A percentile compares a stretch with the other conserved stretches of the same genome.
Evolutionary conservation across 306 rosid genomes (phyloP).

Genomic region (Castanospermum australe): DNA sequence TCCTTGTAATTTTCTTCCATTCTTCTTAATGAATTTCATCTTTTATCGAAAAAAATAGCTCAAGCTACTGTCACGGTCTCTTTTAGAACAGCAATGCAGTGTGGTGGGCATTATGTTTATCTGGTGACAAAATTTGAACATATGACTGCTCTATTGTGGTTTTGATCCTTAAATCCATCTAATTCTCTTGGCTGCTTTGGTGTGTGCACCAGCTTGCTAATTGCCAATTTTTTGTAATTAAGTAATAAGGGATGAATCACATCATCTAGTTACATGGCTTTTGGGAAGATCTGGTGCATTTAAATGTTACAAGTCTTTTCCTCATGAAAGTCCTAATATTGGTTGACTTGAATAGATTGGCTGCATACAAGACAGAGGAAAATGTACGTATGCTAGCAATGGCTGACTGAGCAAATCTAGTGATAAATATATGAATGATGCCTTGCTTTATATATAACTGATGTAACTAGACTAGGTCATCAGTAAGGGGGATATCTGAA

Average conservation of each 20-base stretch:
- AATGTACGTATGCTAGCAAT: not conserved
- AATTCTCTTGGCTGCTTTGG: not conserved
- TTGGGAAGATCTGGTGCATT: not conserved
- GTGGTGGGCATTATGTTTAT: not conserved
- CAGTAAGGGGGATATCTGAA: not conserved
- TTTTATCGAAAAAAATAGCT: too few relatives aligned
- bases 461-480: not conserved
- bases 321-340: not conserved
- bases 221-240: slow-evolving; percentile 1
- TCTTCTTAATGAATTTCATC: too few relatives aligned
- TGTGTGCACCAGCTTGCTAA: not conserved
- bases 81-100: not conserved
- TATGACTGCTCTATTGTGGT: not conserved
- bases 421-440: not conserved
- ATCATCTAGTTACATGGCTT: not conserved
- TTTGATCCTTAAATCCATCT: not conserved
- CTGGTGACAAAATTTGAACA: not conserved
- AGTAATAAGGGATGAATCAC: not conserved
- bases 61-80: not conserved
- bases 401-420: not conserved
- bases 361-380: not conserved
- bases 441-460: slow-evolving; percentile 3
- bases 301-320: not conserved
- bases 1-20: too few relatives aligned
- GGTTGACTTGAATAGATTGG: not conserved